Conservation (phyloP, 2,329 filamentous ascomycete genomes). For the Colletotrichum sp. region DNA sequence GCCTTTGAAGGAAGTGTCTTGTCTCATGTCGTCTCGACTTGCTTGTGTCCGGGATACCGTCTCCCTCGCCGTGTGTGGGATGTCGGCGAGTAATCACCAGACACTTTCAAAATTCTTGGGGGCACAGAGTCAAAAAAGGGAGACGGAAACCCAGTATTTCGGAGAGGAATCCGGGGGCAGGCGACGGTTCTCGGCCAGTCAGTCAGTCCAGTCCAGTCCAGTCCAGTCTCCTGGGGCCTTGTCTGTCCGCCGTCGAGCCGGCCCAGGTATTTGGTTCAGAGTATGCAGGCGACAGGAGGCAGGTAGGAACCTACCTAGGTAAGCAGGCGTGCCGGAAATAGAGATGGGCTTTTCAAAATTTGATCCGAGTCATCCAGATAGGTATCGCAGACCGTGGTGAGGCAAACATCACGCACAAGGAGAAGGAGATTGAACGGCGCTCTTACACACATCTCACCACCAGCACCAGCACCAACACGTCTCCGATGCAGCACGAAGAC, state of each 20-base stretch:
- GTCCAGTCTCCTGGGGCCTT: background rate
- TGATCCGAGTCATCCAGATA: background rate
- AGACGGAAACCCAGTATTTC: background rate
- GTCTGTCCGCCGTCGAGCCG: background rate
- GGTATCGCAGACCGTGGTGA: background rate
- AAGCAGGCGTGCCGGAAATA: background rate
- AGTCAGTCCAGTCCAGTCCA: background rate
- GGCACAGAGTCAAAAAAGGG: background rate
- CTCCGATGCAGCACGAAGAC: background rate
- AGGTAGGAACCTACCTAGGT: background rate
- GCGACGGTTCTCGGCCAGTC: background rate
- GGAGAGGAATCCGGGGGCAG: background rate
- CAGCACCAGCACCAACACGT: background rate
- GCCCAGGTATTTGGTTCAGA: background rate
- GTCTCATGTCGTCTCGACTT: conserved; percentile 18
- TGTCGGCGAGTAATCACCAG: background rate
- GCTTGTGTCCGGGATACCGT: background rate
- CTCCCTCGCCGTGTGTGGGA: conserved; percentile 4
- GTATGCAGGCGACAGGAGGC: background rate
- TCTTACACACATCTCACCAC: background rate
- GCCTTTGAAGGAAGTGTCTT: conserved; percentile 10
- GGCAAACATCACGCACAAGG: background rate
- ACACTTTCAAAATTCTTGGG: background rate
- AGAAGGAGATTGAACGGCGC: background rate
- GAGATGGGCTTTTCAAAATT: background rate